These are phyloP conservation scores for Aaosphaeria pasadenensis DNA, from an alignment of 2,329 filamentous ascomycete genomes.

Conservation along the genomic window DNA sequence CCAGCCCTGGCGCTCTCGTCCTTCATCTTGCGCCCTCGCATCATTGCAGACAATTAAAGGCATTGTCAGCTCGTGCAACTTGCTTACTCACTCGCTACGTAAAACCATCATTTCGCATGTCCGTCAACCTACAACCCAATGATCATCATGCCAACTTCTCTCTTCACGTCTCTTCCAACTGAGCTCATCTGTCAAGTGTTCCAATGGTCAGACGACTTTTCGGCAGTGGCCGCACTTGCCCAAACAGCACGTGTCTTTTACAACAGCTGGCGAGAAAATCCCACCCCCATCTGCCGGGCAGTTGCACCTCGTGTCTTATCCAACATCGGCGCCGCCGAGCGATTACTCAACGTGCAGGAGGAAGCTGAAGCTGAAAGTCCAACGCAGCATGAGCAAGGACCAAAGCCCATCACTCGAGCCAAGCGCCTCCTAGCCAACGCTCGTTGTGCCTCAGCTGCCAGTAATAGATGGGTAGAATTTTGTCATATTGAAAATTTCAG, in stretches of 20 bases:
- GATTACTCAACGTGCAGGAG: not conserved
- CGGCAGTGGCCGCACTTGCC: slow-evolving; percentile 12
- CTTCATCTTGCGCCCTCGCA: too few species aligned
- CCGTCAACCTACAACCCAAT: not conserved
- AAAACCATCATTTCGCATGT: not conserved
- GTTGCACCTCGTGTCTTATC: slow-evolving; percentile 2
- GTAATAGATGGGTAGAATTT: not conserved
- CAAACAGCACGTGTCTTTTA: slow-evolving; percentile 13
- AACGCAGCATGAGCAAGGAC: not conserved
- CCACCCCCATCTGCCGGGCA: slow-evolving; percentile 10
- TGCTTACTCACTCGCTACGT: too few species aligned
- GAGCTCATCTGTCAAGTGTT: slow-evolving; percentile 16
- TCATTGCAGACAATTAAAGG: too few species aligned
- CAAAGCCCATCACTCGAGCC: not conserved
- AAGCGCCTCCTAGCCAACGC: not conserved
- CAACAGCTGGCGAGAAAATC: slow-evolving; percentile 9
- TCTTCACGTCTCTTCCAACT: slow-evolving; percentile 10
- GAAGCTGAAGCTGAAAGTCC: not conserved
- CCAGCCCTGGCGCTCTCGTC: too few species aligned
- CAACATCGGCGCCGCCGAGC: not conserved
- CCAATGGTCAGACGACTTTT: slow-evolving; percentile 11
- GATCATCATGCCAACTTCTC: not conserved
- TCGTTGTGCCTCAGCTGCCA: not conserved
- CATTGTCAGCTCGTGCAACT: too few species aligned
- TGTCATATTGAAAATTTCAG: not conserved